These are phyloP conservation scores for Uronychia binucleata DNA, from an alignment of 73 alveolate species.

Conservation along the genomic window DNA sequence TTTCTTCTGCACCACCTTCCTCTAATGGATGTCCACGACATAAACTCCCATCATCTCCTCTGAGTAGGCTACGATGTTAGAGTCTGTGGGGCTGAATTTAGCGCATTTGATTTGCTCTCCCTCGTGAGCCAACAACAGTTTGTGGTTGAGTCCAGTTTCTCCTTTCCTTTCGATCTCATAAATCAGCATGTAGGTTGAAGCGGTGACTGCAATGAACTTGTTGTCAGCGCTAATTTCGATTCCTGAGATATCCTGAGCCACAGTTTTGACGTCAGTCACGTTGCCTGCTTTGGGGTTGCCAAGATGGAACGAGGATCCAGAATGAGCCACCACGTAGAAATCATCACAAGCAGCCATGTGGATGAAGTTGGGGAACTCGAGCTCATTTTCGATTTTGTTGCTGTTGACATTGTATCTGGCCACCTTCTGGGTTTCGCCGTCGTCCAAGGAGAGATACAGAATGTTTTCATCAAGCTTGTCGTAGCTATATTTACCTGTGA, in stretches of 20 bases:
- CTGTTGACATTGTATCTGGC: not conserved
- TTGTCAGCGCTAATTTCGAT: not conserved
- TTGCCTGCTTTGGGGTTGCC: not conserved
- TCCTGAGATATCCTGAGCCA: not conserved
- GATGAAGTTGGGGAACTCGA: not conserved
- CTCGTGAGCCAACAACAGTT: not conserved
- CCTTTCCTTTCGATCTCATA: not conserved
- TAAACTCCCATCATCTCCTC: not conserved
- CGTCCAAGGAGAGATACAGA: not conserved
- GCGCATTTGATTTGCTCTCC: not conserved
- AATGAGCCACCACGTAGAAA: not conserved
- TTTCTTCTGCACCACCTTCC: too few relatives aligned
- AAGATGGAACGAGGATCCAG: not conserved
- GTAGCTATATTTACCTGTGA: not conserved
- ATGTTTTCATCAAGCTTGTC: not conserved
- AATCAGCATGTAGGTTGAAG: not conserved
- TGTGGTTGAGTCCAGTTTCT: not conserved
- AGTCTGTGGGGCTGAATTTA: not conserved
- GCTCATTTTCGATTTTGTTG: not conserved
- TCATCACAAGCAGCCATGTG: not conserved
- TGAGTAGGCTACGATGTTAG: not conserved
- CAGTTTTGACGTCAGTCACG: not conserved
- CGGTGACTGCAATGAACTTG: not conserved
- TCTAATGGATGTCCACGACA: not conserved
- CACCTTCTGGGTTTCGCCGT: not conserved